Conservation (phyloP, 129 eudicot species). For the Silybum marianum region DNA sequence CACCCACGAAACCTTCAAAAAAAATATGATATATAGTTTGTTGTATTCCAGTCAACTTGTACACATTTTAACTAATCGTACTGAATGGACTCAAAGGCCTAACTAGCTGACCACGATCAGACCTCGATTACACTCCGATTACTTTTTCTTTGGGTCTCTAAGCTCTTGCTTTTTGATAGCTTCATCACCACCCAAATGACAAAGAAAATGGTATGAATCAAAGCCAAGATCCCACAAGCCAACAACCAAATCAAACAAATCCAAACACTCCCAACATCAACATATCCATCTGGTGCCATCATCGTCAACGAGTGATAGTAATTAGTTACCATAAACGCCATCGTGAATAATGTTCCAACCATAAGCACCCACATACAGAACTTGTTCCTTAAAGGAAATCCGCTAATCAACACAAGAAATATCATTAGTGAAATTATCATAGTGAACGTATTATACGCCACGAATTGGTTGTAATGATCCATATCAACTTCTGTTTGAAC, state of each 20-base stretch:
- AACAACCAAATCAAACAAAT: conserved; percentile 26
- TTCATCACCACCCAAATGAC: conserved; percentile 30
- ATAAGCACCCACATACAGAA: conserved; percentile 37
- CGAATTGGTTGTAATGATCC: conserved; percentile 19
- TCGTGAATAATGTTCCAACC: background rate
- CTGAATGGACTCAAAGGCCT: background rate
- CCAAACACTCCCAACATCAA: conserved; percentile 15
- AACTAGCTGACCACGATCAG: background rate
- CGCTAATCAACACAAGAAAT: conserved; percentile 28
- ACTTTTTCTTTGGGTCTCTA: background rate
- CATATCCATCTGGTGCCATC: conserved; percentile 33
- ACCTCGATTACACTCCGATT: background rate
- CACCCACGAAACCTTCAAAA: background rate
- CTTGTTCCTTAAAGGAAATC: conserved; percentile 28
- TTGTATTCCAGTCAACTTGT: background rate
- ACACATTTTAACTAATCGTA: background rate
- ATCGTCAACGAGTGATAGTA: conserved; percentile 14
- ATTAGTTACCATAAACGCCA: background rate
- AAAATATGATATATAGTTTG: too few relatives aligned
- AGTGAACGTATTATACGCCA: conserved; percentile 17
- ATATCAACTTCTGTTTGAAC: conserved; percentile 32
- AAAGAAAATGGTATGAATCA: conserved; percentile 33
- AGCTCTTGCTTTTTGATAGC: conserved; percentile 16
- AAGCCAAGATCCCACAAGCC: conserved; percentile 30
- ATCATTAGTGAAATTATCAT: conserved; percentile 29